Percentiles rank a stretch among this genome's conserved stretches.
These are phyloP conservation scores for Eimeria necatrix DNA, from an alignment of 169 alveolate genomes.

Conservation along the genomic window DNA sequence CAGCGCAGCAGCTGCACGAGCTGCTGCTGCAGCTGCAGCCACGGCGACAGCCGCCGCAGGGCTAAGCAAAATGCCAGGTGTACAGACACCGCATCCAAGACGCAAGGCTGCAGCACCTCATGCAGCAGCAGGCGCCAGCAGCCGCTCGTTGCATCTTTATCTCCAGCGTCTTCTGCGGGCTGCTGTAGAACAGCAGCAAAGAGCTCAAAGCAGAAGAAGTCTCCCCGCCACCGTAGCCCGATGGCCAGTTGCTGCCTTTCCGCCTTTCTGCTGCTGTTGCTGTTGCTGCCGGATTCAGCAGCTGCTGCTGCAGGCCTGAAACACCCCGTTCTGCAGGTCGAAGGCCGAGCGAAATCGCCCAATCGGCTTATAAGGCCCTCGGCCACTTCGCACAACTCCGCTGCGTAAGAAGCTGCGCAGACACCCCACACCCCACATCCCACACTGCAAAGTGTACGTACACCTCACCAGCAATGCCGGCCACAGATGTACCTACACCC, in stretches of 20 bases:
- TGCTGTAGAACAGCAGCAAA: background rate
- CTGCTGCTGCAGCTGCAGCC: constrained; percentile 22
- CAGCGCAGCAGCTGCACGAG: constrained; percentile 3
- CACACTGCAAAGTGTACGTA: too few relatives aligned
- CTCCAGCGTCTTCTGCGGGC: background rate
- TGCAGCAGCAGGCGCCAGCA: constrained; percentile 14
- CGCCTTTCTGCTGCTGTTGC: background rate
- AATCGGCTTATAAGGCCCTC: background rate
- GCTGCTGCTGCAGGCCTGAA: background rate
- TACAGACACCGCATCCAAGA: constrained; percentile 36
- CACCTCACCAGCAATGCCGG: too few relatives aligned
- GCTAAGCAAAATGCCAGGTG: constrained; percentile 34
- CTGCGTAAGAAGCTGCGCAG: background rate
- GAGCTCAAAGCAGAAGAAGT: constrained; percentile 44
- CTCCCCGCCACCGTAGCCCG: constrained; percentile 68
- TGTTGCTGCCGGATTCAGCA: background rate
- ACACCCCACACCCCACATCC: background rate
- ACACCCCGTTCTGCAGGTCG: background rate
- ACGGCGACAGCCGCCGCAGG: constrained; percentile 39
- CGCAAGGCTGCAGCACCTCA: constrained; percentile 69
- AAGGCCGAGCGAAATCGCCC: background rate
- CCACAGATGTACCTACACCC: too few relatives aligned
- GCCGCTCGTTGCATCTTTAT: background rate
- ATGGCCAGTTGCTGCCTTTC: background rate
- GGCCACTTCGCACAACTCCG: background rate